Evolutionary conservation across 768 basidiomycete genomes (phyloP), one percentile per base, ranked within the genome.

Genomic region (Tephrocybe rancida): DNA sequence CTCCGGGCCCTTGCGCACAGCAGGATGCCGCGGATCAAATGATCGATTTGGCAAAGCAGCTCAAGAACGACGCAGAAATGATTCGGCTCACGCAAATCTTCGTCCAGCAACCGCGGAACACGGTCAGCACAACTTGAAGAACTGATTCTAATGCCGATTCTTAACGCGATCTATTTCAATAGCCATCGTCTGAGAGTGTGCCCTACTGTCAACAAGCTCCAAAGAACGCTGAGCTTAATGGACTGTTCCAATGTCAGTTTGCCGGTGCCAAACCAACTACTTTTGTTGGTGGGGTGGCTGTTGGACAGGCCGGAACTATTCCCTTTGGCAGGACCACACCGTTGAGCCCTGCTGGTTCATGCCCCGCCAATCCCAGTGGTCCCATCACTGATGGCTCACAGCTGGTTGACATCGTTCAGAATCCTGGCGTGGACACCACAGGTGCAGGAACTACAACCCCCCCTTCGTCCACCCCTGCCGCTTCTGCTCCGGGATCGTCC

Each of bases 191-290:
- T 5, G 59, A 67, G 50, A 73, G 73, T 30, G 71, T 82, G 2
- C 78, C 67, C 1, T 84, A 83, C 68, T 85, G 83, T 65, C 76
- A 84, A 56, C 59, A 69, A n/a, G 74, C 81, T 0, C 81, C 82
- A 14, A 65, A 64, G 52, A 84, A 85, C 56, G 22, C 68, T 0
- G 80, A 84, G 62, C 74, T 86, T 11, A 70, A 76, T 44, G 82
- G 82, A 7, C 69, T 81, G 26, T 84, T 79, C 70, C 83, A 84
- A 60, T 84, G 82, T 62, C 84, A 85, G 64, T 84, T 77, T 66
- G 66, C 72, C 57, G 75, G 81, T 48, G 73, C 71, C 21, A 62
- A 82, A 45, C 70, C 69, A 32, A 70, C 58, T 9, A 72, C 67
- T 1, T 84, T 84, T 58, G 76, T 76, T 44, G 76, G 77, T 34